A percentile compares a stretch with the other conserved stretches of the same genome.
Evolutionary conservation across 768 basidiomycete genomes (phyloP).

Genomic region (Ramaria rubella): DNA sequence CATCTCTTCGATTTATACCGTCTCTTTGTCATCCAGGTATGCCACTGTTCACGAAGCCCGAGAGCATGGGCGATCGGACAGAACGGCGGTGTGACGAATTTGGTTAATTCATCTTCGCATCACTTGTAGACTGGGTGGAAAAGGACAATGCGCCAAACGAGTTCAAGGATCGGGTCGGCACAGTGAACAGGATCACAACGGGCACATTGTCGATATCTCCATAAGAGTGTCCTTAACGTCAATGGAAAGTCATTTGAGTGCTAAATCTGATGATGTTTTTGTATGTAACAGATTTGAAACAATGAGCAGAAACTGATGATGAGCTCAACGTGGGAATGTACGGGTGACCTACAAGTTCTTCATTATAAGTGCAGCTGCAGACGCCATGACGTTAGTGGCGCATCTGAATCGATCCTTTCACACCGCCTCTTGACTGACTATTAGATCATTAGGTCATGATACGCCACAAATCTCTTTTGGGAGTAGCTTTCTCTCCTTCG

Average conservation of each 20-base stretch:
- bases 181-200: background rate
- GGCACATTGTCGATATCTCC: conserved; percentile 7
- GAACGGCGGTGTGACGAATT: background rate
- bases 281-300: too few species aligned
- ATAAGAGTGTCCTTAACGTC: background rate
- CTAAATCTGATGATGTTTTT: background rate
- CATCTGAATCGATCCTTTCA: too few species aligned
- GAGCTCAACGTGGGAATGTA: too few species aligned
- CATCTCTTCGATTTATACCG: conserved; percentile 24
- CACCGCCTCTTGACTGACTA: too few species aligned
- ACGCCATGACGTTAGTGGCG: too few species aligned
- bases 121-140: conserved; percentile 30
- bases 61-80: conserved; percentile 25
- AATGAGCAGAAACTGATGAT: too few species aligned
- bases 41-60: conserved; percentile 25
- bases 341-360: too few species aligned
- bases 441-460: too few species aligned
- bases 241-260: background rate
- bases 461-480: too few species aligned
- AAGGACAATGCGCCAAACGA: conserved; percentile 21
- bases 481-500: too few species aligned
- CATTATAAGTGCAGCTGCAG: too few species aligned
- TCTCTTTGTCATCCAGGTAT: conserved; percentile 28
- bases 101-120: conserved; percentile 15
- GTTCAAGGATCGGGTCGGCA: conserved; percentile 15